Evolutionary conservation across 495 filamentous ascomycete genomes (phyloP).

Genomic region (Wilcoxina mikolae): DNA sequence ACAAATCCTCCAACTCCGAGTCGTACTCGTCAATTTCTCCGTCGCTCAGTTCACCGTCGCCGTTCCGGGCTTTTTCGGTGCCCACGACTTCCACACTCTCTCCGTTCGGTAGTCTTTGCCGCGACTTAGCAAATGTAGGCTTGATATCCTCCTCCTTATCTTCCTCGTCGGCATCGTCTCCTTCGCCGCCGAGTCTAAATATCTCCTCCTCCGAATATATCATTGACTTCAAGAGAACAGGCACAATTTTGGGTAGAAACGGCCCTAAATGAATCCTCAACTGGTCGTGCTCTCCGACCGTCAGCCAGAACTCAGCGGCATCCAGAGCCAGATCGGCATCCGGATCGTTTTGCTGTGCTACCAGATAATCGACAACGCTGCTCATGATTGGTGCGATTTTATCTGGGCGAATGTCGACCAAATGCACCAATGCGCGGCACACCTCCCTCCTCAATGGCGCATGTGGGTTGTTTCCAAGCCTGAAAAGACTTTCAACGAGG

Average conservation of each 20-base stretch:
- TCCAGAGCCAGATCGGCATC: slow-evolving; percentile 88
- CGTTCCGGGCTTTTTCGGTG: slow-evolving; percentile 35
- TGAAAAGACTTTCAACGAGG: slow-evolving; percentile 68
- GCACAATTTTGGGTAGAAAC: slow-evolving; percentile 71
- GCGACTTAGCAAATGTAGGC: slow-evolving; percentile 77
- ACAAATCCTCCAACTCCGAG: slow-evolving; percentile 48
- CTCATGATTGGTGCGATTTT: slow-evolving; percentile 78
- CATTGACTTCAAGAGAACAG: slow-evolving; percentile 86
- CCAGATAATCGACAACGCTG: slow-evolving; percentile 84
- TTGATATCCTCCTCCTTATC: slow-evolving; percentile 85
- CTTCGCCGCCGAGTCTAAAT: slow-evolving; percentile 60
- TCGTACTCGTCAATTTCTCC: slow-evolving; percentile 73
- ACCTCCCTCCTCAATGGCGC: slow-evolving; percentile 77
- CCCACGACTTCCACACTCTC: slow-evolving; percentile 32
- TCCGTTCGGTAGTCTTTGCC: slow-evolving; percentile 32
- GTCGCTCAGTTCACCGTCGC: slow-evolving; percentile 63
- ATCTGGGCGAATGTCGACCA: slow-evolving; percentile 80
- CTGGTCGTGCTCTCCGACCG: slow-evolving; percentile 70
- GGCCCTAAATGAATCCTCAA: slow-evolving; percentile 59
- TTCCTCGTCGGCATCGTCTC: slow-evolving; percentile 82
- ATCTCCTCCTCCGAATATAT: slow-evolving; percentile 92
- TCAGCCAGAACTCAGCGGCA: slow-evolving; percentile 95
- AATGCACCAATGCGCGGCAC: slow-evolving; percentile 80
- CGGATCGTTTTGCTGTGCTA: slow-evolving; percentile 65
- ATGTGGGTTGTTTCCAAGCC: slow-evolving; percentile 56